phyloP scores from a whole-genome alignment of 305 asterid species.

The Fraxinus paxiana region DNA sequence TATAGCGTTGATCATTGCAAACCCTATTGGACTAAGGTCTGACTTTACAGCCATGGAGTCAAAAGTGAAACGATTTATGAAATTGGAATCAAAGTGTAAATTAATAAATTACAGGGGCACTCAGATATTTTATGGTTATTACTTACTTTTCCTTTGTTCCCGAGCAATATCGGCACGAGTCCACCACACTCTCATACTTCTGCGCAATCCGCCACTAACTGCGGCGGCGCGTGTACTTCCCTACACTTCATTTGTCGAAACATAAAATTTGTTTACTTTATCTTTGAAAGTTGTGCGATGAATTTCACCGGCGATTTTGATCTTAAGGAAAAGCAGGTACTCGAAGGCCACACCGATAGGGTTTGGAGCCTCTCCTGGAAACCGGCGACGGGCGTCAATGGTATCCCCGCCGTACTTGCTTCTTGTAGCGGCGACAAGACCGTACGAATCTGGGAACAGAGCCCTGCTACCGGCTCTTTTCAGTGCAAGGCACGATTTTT shows the following conservation, averaged over 20 bases:
- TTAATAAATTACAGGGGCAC: too few relatives aligned
- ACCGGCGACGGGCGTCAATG: conserved; percentile 62
- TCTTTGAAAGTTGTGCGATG: not conserved
- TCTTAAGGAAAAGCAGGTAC: conserved; percentile 30
- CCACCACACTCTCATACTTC: not conserved
- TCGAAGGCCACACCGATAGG: conserved; percentile 83
- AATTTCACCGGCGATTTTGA: not conserved
- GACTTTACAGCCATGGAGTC: too few relatives aligned
- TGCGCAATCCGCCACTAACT: not conserved
- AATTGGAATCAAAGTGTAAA: not conserved
- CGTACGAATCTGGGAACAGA: not conserved
- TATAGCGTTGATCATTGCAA: too few relatives aligned
- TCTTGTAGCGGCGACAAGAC: conserved; percentile 49
- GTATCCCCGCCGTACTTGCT: conserved; percentile 74
- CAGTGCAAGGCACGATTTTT: conserved; percentile 48
- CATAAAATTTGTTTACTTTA: not conserved
- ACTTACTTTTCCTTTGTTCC: not conserved
- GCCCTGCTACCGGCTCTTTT: not conserved
- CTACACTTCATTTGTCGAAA: not conserved
- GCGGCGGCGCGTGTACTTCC: not conserved
- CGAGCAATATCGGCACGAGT: not conserved
- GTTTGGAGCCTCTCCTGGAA: conserved; percentile 90
- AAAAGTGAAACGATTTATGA: too few relatives aligned
- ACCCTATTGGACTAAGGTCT: too few relatives aligned
- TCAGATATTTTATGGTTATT: too few relatives aligned